phyloP scores from a whole-genome alignment of 495 filamentous ascomycete species.

The Trichoderma gamsii region DNA sequence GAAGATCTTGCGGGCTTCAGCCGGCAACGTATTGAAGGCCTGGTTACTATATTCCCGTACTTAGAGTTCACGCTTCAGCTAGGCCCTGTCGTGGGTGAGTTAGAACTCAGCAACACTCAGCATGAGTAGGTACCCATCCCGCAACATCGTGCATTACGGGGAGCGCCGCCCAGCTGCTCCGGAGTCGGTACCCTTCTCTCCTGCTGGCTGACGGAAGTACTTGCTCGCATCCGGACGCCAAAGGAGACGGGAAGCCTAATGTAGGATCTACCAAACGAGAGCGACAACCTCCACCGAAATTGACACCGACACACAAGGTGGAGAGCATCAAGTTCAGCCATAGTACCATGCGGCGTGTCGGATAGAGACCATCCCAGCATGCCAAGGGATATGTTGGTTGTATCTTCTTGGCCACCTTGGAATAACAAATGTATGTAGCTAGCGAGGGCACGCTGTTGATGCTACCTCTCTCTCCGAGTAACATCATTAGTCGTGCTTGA shows the following conservation, averaged over 20 bases:
- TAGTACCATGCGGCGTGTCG: neutral
- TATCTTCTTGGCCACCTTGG: neutral
- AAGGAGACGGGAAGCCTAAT: constrained; percentile 10
- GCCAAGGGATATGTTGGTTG: neutral
- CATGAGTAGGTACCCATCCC: neutral
- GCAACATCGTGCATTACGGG: constrained; percentile 6
- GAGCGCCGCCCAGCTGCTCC: constrained; percentile 3
- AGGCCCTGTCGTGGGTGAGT: neutral
- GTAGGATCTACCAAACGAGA: constrained; percentile 12
- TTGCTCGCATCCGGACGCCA: constrained; percentile 8
- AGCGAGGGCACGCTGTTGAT: neutral
- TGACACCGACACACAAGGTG: constrained; percentile 9
- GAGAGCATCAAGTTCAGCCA: neutral
- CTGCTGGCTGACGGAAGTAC: constrained; percentile 13
- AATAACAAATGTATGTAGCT: neutral
- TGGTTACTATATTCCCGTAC: neutral
- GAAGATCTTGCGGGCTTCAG: neutral
- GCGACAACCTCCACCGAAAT: constrained; percentile 13
- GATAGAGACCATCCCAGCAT: neutral
- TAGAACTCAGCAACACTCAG: neutral
- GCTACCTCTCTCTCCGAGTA: neutral
- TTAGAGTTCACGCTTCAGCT: neutral
- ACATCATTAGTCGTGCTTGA: neutral
- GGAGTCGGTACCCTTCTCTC: constrained; percentile 5
- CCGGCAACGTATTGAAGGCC: neutral